Conservation (phyloP, 1,139 yeast species). For the Casaregolazyma suthepensis region DNA sequence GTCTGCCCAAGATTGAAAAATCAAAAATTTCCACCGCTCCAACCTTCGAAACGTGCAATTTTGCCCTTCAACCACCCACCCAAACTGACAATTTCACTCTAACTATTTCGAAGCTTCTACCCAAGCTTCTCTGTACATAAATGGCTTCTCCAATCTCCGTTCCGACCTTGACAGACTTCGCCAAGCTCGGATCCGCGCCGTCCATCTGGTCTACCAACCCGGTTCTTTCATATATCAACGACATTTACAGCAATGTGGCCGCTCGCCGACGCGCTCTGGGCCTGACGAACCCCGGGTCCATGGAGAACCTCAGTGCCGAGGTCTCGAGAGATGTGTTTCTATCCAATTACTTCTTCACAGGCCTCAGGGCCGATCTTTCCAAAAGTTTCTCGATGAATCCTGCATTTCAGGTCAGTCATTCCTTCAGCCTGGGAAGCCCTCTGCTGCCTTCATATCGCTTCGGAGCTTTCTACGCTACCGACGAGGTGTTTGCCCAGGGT, state of each 20-base stretch:
- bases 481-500: slow-evolving; percentile 83
- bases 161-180: slow-evolving; percentile 25
- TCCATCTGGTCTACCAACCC: slow-evolving; percentile 79
- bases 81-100: no score
- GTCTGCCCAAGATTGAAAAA: neutral
- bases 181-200: slow-evolving; percentile 17
- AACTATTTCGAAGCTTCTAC: neutral
- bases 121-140: neutral
- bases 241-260: slow-evolving; percentile 62
- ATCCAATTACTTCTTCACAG: slow-evolving; percentile 87
- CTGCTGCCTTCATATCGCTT: slow-evolving; percentile 89
- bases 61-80: no score
- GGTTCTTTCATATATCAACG: slow-evolving; percentile 71
- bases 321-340: slow-evolving; percentile 89
- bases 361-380: slow-evolving; percentile 93
- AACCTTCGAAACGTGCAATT: neutral
- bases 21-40: neutral
- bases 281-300: slow-evolving; percentile 86
- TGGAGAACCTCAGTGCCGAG: slow-evolving; percentile 88
- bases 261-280: slow-evolving; percentile 80
- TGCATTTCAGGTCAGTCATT: slow-evolving; percentile 95
- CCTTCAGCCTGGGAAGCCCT: slow-evolving; percentile 83
- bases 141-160: slow-evolving; percentile 14
- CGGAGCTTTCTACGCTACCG: slow-evolving; percentile 85
- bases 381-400: slow-evolving; percentile 90